Evolutionary conservation across 176 grass and related monocot species (phyloP).

Genomic region (Chrysopogon serrulatus): DNA sequence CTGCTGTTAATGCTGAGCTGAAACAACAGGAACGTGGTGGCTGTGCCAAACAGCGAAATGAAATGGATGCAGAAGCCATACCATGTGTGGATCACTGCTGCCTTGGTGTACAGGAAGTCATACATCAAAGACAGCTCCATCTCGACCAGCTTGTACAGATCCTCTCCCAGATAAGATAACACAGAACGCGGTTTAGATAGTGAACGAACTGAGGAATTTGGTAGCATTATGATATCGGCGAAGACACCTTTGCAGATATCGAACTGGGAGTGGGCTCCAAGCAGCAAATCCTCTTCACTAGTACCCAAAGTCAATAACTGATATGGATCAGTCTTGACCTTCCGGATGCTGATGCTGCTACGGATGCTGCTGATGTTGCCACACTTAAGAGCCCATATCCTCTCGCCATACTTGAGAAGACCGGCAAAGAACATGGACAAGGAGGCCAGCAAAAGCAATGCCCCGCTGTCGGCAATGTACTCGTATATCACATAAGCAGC

Average conservation of each 20-base stretch:
- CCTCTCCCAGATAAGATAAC: constrained; percentile 20
- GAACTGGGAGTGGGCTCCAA: constrained; percentile 22
- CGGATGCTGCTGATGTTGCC: constrained; percentile 28
- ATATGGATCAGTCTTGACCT: constrained; percentile 6
- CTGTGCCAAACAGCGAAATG: constrained; percentile 11
- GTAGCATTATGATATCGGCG: constrained; percentile 11
- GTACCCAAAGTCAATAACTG: background rate
- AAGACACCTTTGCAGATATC: constrained; percentile 31
- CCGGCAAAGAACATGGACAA: constrained; percentile 26
- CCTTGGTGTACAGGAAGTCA: constrained; percentile 59
- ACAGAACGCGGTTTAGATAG: background rate
- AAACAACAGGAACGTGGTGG: background rate
- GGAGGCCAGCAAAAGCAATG: background rate
- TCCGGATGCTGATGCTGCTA: constrained; percentile 1
- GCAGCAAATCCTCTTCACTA: constrained; percentile 13
- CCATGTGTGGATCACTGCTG: constrained; percentile 20
- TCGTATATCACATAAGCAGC: constrained; percentile 22
- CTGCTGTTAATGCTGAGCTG: background rate
- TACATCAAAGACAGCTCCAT: constrained; percentile 44
- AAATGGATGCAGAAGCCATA: constrained; percentile 33
- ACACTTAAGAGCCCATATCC: constrained; percentile 26
- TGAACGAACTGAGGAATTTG: background rate
- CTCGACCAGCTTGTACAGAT: constrained; percentile 20
- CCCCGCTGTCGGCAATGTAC: background rate
- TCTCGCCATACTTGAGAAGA: constrained; percentile 34